Percentiles rank a stretch among this genome's conserved stretches.
Conservation (phyloP, 1,284 basidiomycete species). For the Ustilago crameri region DNA sequence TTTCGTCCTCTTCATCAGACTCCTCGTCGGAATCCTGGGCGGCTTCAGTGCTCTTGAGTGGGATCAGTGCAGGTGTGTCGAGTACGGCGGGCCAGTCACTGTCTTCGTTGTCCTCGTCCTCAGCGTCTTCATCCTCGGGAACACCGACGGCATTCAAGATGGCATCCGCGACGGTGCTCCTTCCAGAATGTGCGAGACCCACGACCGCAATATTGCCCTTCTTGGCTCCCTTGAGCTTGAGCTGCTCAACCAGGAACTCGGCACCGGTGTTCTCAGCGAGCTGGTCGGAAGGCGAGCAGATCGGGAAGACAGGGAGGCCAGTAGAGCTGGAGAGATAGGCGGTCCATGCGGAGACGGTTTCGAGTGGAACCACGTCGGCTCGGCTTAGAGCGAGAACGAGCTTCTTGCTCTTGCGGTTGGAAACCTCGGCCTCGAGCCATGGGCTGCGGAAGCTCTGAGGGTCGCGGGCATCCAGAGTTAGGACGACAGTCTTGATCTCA, state of each 20-base stretch:
- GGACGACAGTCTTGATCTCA: conserved; percentile 52
- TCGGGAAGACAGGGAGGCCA: conserved; percentile 47
- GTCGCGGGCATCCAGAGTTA: conserved; percentile 59
- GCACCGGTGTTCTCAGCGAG: conserved; percentile 40
- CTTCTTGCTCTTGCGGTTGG: conserved; percentile 29
- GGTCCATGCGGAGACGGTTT: conserved; percentile 55
- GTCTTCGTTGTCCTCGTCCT: conserved; percentile 39
- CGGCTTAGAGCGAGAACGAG: conserved; percentile 50
- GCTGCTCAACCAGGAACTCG: conserved; percentile 46
- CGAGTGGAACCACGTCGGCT: conserved; percentile 61
- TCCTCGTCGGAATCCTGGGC: conserved; percentile 18
- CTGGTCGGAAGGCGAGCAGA: conserved; percentile 38
- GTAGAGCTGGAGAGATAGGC: conserved; percentile 36
- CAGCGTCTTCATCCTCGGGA: conserved; percentile 31
- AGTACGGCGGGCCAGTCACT: conserved; percentile 54
- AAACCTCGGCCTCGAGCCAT: conserved; percentile 51
- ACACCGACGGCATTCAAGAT: conserved; percentile 51
- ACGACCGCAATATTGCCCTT: conserved; percentile 50
- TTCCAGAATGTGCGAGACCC: conserved; percentile 58
- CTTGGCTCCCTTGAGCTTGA: conserved; percentile 36
- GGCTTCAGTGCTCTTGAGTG: conserved; percentile 32
- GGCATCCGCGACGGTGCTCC: conserved; percentile 51
- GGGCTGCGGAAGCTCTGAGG: conserved; percentile 56
- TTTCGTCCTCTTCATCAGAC: conserved; percentile 27
- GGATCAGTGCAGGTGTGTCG: conserved; percentile 58